Evolutionary conservation across 1,139 yeast genomes (phyloP).

Genomic region (Candida smagusa): DNA sequence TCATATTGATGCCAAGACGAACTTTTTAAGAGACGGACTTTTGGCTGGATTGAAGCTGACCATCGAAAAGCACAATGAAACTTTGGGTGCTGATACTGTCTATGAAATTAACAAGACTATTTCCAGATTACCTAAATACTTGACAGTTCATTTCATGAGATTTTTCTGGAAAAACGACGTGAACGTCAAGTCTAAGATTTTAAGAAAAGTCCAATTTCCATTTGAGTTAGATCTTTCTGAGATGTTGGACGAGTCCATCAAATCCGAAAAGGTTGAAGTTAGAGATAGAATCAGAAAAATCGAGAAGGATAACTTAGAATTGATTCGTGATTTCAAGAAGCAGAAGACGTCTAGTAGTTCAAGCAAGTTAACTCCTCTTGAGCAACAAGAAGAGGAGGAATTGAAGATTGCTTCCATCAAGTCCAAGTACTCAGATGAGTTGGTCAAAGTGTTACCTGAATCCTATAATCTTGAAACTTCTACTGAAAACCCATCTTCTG

Average conservation of each 20-base stretch:
- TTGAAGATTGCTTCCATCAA: constrained; percentile 45
- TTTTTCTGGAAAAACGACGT: constrained; percentile 96
- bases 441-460: constrained; percentile 36
- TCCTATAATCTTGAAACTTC: constrained; percentile 29
- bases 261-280: constrained; percentile 59
- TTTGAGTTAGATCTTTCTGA: constrained; percentile 88
- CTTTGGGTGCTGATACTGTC: constrained; percentile 64
- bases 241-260: constrained; percentile 73
- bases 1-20: constrained; percentile 82
- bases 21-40: constrained; percentile 85
- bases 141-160: constrained; percentile 89
- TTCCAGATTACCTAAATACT: constrained; percentile 78
- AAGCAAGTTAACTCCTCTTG: constrained; percentile 29
- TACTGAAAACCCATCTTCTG: constrained; percentile 83
- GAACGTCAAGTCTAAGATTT: constrained; percentile 83
- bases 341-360: constrained; percentile 42
- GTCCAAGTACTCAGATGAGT: constrained; percentile 44
- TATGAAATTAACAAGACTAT: constrained; percentile 70
- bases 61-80: constrained; percentile 73
- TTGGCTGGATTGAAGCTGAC: constrained; percentile 70
- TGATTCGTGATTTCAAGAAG: constrained; percentile 73
- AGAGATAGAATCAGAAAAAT: constrained; percentile 78
- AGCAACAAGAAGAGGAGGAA: constrained; percentile 47
- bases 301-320: constrained; percentile 72
- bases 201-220: constrained; percentile 93